These are phyloP conservation scores for Rhizophagus prolifer DNA, from an alignment of 192 early-diverging fungal species.

Conservation along the genomic window DNA sequence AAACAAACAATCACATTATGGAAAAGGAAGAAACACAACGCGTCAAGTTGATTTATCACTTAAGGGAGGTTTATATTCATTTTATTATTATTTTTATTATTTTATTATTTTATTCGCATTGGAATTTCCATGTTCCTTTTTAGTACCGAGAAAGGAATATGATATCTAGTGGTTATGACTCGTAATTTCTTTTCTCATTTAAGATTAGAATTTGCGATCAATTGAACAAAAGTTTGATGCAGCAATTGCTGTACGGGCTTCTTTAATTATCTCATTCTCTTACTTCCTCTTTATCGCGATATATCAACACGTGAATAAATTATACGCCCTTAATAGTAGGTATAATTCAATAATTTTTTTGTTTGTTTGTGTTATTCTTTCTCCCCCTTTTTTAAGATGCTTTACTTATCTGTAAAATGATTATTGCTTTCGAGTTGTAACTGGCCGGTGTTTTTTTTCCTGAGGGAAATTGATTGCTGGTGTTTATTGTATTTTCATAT, in stretches of 20 bases:
- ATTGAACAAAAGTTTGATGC: constrained; percentile 7
- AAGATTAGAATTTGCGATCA: constrained; percentile 27
- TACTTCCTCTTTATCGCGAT: constrained; percentile 24
- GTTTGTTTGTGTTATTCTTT: constrained; percentile 15
- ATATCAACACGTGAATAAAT: constrained; percentile 24
- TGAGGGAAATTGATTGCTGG: background rate
- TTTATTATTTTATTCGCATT: constrained; percentile 16
- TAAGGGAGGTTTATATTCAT: constrained; percentile 19
- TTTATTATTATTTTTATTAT: constrained; percentile 2
- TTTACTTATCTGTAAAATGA: constrained; percentile 19
- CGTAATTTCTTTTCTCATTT: constrained; percentile 24
- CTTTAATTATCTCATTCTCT: constrained; percentile 4
- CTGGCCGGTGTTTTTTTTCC: background rate
- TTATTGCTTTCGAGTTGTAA: background rate
- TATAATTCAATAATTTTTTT: constrained; percentile 21
- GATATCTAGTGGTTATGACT: constrained; percentile 19
- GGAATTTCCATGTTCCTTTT: constrained; percentile 8
- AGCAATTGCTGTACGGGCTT: constrained; percentile 7
- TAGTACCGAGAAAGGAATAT: background rate
- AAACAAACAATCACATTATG: background rate
- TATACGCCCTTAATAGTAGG: constrained; percentile 11
- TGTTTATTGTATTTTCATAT: background rate
- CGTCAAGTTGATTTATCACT: background rate
- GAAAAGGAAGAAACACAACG: background rate
- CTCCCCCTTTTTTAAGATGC: background rate